Evolutionary conservation across 352 stramenopile genomes (phyloP).

Genomic region (Thraustotheca clavata): DNA sequence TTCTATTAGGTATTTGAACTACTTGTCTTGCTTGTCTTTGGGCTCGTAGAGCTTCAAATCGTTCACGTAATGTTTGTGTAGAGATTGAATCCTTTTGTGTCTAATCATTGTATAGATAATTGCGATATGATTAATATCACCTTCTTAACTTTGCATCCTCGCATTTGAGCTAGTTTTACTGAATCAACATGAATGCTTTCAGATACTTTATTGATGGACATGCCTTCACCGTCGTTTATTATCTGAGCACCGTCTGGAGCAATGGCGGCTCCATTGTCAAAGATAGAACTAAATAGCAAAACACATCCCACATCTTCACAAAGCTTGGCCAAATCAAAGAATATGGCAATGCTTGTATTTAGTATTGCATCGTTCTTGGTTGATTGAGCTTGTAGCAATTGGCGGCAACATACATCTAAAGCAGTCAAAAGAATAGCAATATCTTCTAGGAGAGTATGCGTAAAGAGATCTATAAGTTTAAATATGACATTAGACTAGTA

Average conservation of each 20-base stretch:
- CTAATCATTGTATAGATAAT: not conserved
- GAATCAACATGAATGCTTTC: not conserved
- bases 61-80: not conserved
- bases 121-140: too few relatives aligned
- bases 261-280: not conserved
- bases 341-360: not conserved
- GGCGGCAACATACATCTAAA: not conserved
- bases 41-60: not conserved
- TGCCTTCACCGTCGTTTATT: too few relatives aligned
- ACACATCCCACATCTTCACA: slow-evolving; percentile 8
- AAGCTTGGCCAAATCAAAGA: slow-evolving; percentile 1
- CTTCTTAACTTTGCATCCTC: not conserved
- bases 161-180: not conserved
- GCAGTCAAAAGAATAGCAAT: not conserved
- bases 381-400: not conserved
- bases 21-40: not conserved
- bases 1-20: too few relatives aligned
- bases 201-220: not conserved
- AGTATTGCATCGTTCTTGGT: not conserved
- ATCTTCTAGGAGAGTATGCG: not conserved
- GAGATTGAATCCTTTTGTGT: not conserved
- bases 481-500: not conserved
- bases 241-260: too few relatives aligned
- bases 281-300: not conserved
- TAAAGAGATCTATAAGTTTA: not conserved